A percentile compares a stretch with the other conserved stretches of the same genome.
These are phyloP conservation scores for Lepraria neglecta DNA, from an alignment of 495 filamentous ascomycete genomes.

Conservation along the genomic window DNA sequence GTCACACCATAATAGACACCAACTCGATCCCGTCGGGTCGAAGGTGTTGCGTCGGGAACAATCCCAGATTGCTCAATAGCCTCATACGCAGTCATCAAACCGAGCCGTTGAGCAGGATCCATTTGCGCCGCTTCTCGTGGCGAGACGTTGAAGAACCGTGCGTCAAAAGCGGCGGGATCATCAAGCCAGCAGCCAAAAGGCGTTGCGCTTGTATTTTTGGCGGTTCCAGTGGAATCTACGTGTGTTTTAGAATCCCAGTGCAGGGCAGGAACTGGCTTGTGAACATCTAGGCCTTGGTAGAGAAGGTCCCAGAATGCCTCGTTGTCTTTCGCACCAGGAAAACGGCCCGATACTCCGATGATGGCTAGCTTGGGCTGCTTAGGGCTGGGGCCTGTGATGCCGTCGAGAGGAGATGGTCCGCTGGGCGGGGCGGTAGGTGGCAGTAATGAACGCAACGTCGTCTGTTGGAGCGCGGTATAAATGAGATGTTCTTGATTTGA, in stretches of 20 bases:
- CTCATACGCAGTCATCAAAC: conserved; percentile 36
- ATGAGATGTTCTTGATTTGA: conserved; percentile 24
- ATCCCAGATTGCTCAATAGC: conserved; percentile 36
- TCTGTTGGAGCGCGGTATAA: conserved; percentile 23
- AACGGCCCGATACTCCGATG: conserved; percentile 44
- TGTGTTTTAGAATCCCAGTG: background rate
- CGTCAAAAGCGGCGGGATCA: conserved; percentile 20
- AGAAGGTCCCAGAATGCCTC: conserved; percentile 16
- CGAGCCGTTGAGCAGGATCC: conserved; percentile 38
- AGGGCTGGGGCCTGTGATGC: background rate
- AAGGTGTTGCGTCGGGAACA: conserved; percentile 20
- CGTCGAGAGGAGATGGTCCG: background rate
- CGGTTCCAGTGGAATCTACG: conserved; percentile 25
- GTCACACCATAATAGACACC: conserved; percentile 37
- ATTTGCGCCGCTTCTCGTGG: conserved; percentile 30
- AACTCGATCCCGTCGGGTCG: conserved; percentile 33
- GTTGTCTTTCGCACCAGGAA: conserved; percentile 26
- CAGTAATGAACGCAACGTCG: conserved; percentile 59
- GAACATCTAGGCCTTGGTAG: conserved; percentile 8
- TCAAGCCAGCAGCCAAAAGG: conserved; percentile 32
- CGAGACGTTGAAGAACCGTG: conserved; percentile 21
- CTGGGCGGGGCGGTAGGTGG: conserved; percentile 27
- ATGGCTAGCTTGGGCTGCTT: conserved; percentile 35
- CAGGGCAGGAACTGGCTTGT: conserved; percentile 6
- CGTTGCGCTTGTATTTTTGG: conserved; percentile 35